These are phyloP conservation scores for Hura crepitans DNA, from an alignment of 441 rosid genomes.

Conservation along the genomic window DNA sequence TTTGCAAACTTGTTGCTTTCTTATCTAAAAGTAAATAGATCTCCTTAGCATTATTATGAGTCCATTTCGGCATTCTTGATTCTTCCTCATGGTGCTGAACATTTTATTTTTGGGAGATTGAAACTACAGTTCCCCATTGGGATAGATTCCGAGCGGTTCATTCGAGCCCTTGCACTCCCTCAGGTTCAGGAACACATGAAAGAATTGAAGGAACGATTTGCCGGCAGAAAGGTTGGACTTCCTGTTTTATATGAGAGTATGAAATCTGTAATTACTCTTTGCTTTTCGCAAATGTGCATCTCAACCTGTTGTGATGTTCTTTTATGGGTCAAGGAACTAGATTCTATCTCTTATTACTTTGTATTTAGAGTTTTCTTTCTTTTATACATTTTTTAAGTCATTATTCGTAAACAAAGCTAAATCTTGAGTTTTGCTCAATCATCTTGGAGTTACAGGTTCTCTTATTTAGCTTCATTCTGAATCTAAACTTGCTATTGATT, in stretches of 20 bases:
- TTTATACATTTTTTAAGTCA: background rate
- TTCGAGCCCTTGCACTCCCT: conserved; percentile 54
- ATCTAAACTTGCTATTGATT: background rate
- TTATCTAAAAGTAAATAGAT: conserved; percentile 7
- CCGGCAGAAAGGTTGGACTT: conserved; percentile 57
- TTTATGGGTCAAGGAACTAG: background rate
- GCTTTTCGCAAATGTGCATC: conserved; percentile 4
- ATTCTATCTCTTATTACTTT: background rate
- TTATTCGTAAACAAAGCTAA: background rate
- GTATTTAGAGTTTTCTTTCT: background rate
- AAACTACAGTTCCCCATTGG: conserved; percentile 75
- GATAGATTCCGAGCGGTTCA: conserved; percentile 71
- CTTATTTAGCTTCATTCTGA: background rate
- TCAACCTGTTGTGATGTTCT: background rate
- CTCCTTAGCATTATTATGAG: conserved; percentile 10
- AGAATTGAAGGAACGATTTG: conserved; percentile 63
- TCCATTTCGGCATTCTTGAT: conserved; percentile 7
- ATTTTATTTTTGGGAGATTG: conserved; percentile 32
- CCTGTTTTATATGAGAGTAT: conserved; percentile 4
- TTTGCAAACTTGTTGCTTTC: conserved; percentile 8
- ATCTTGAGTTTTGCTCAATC: background rate
- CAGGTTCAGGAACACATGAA: conserved; percentile 62
- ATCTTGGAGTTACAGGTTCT: background rate
- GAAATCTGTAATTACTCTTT: background rate
- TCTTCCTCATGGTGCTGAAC: conserved; percentile 29